Percentiles rank a stretch among this genome's conserved stretches.
These are phyloP conservation scores for Ophiostoma angusticollis DNA, from an alignment of 2,329 filamentous ascomycete genomes.

Conservation along the genomic window DNA sequence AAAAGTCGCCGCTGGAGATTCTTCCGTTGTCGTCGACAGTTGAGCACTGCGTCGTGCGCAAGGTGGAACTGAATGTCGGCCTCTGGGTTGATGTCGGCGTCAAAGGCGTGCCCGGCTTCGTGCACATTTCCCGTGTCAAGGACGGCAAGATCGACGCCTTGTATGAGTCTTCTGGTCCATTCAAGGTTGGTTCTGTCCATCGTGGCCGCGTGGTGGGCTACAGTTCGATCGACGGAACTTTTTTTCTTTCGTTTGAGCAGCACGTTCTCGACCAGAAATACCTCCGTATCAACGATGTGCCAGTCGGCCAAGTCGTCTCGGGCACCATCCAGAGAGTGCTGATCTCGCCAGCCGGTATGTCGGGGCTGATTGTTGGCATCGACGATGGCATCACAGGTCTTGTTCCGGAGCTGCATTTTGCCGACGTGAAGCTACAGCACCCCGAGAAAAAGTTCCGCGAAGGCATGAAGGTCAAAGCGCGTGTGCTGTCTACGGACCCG, in stretches of 20 bases:
- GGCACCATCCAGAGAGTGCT: constrained; percentile 77
- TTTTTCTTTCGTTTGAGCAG: constrained; percentile 72
- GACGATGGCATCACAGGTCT: constrained; percentile 82
- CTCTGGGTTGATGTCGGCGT: constrained; percentile 65
- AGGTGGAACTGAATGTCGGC: constrained; percentile 68
- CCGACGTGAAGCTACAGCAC: constrained; percentile 76
- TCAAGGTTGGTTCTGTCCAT: constrained; percentile 66
- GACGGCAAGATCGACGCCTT: constrained; percentile 81
- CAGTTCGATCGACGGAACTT: constrained; percentile 75
- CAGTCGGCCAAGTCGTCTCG: constrained; percentile 66
- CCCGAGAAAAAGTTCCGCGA: constrained; percentile 94
- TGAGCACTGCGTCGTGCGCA: constrained; percentile 64
- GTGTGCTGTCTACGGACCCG: constrained; percentile 69
- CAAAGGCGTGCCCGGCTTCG: constrained; percentile 64
- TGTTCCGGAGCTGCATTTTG: constrained; percentile 76
- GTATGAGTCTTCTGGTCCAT: constrained; percentile 63
- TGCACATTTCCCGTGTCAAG: constrained; percentile 85
- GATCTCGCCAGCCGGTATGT: constrained; percentile 63
- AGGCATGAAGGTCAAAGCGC: constrained; percentile 69
- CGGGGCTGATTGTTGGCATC: constrained; percentile 69
- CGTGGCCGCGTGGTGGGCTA: constrained; percentile 74
- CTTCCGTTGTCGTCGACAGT: constrained; percentile 64
- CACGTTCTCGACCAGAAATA: constrained; percentile 76
- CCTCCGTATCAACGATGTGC: constrained; percentile 81
- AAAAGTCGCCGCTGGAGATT: constrained; percentile 37